Evolutionary conservation across 106 monocot genomes (phyloP), one percentile per base, ranked within the genome.

Genomic region (Narthecium ossifragum): DNA sequence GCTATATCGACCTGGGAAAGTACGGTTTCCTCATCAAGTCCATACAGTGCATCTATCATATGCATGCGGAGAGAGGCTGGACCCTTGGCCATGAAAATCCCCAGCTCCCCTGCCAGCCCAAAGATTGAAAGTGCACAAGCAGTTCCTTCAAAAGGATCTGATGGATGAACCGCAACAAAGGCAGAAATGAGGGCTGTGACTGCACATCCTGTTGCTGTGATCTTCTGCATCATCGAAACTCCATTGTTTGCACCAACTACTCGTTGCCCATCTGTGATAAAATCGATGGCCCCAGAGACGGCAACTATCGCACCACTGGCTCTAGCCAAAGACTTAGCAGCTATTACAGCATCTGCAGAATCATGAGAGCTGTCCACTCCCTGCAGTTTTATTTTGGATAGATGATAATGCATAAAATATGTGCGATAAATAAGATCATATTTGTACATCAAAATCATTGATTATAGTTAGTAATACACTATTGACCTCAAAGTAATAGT

Each of bases 331-430:
- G 78, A 69, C 33, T 74, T 83, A 13, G 88, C 88, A 34, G 79
- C 71, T 56, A 70, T 75, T 26, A 75, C 26, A 18, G 82, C 87
- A 49, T 82, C 83, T 10, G 57, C 39, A 1, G 93, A 85, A 26
- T 78, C 82, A 66, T 96, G 94, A 8, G 75, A 67, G 55, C 86
- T 96, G 56, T 96, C 94, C 2, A 30, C 83, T 22, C 93, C 89
- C 89, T 90, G 73, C 21, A 51, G 22, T 51, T 51, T 26, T 51
- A 21, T 55, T 25, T n/a, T n/a, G n/a, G n/a, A n/a, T n/a, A n/a
- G n/a, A n/a, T n/a, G n/a, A n/a, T n/a, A n/a, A n/a, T n/a, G n/a
- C n/a, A n/a, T n/a, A n/a, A n/a, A n/a, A n/a, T n/a, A n/a, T n/a
- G n/a, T n/a, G n/a, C n/a, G n/a, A n/a, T n/a, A n/a, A n/a, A n/a